phyloP scores from a whole-genome alignment of 257 asterid species.

The Plantago elongata region DNA sequence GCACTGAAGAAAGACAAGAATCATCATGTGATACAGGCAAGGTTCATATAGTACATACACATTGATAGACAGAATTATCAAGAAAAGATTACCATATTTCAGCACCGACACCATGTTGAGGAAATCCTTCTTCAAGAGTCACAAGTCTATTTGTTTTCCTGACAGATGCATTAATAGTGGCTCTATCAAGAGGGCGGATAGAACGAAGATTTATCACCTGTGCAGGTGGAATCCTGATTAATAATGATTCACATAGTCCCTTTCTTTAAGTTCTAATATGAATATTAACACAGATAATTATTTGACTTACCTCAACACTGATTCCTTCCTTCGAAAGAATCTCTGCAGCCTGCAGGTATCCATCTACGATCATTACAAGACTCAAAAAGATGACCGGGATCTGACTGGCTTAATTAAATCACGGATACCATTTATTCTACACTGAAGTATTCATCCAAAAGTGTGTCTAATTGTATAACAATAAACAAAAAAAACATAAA shows the following conservation, averaged over 20 bases:
- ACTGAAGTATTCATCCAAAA: not conserved
- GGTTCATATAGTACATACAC: not conserved
- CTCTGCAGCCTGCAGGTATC: constrained; percentile 61
- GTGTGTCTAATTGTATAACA: constrained; percentile 1
- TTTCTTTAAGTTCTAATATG: constrained; percentile 10
- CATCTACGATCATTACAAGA: constrained; percentile 4
- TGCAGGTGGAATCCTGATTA: constrained; percentile 11
- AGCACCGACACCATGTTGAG: constrained; percentile 89
- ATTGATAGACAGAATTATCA: constrained; percentile 1
- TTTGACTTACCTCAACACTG: constrained; percentile 60
- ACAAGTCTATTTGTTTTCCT: constrained; percentile 80
- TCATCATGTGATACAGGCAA: not conserved
- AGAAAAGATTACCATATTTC: constrained; percentile 61
- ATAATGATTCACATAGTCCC: constrained; percentile 7
- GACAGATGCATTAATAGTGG: constrained; percentile 69
- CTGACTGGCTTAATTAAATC: not conserved
- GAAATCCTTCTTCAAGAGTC: constrained; percentile 79
- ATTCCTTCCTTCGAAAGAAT: constrained; percentile 69
- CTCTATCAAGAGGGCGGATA: constrained; percentile 78
- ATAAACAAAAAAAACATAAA: not conserved
- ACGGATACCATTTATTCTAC: constrained; percentile 1
- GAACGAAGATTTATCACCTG: constrained; percentile 80
- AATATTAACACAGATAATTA: not conserved
- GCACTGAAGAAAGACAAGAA: constrained; percentile 35
- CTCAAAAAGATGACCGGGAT: not conserved